These are phyloP conservation scores for Blastosporella zonata DNA, from an alignment of 1,284 basidiomycete genomes.

Conservation along the genomic window DNA sequence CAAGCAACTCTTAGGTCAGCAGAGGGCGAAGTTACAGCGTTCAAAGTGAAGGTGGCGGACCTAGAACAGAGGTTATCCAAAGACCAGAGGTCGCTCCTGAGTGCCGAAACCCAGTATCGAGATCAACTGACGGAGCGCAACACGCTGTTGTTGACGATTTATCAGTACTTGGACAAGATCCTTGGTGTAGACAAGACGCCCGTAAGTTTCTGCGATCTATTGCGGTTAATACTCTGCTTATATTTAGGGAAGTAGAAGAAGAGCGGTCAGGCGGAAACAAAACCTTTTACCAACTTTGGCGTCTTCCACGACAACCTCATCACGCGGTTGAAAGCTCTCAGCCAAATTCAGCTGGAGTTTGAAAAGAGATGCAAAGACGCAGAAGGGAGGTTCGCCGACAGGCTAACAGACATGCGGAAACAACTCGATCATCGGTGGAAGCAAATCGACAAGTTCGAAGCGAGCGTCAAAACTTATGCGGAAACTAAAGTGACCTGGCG, in stretches of 20 bases:
- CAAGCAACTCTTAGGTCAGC: conserved; percentile 59
- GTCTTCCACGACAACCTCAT: conserved; percentile 97
- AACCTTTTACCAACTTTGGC: conserved; percentile 89
- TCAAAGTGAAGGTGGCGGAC: conserved; percentile 64
- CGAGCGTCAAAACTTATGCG: conserved; percentile 79
- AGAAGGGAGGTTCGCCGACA: conserved; percentile 71
- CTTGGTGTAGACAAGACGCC: conserved; percentile 83
- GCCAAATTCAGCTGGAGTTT: conserved; percentile 82
- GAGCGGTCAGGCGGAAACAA: conserved; percentile 72
- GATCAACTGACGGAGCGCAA: conserved; percentile 93
- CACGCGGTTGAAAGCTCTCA: conserved; percentile 79
- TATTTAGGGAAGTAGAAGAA: conserved; percentile 51
- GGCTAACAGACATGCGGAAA: conserved; percentile 76
- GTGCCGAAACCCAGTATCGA: conserved; percentile 77
- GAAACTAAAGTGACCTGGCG: conserved; percentile 88
- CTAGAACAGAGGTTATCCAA: conserved; percentile 82
- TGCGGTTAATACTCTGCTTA: conserved; percentile 2
- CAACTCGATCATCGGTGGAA: conserved; percentile 89
- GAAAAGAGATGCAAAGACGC: conserved; percentile 84
- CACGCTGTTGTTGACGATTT: conserved; percentile 87
- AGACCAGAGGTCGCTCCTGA: conserved; percentile 74
- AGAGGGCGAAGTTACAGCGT: conserved; percentile 59
- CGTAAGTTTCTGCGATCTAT: conserved; percentile 44
- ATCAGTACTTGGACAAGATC: conserved; percentile 94
- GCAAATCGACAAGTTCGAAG: conserved; percentile 93